Percentiles rank a stretch among this genome's conserved stretches.
These are phyloP conservation scores for Combretum micranthum DNA, from an alignment of 345 rosid genomes.

Conservation along the genomic window DNA sequence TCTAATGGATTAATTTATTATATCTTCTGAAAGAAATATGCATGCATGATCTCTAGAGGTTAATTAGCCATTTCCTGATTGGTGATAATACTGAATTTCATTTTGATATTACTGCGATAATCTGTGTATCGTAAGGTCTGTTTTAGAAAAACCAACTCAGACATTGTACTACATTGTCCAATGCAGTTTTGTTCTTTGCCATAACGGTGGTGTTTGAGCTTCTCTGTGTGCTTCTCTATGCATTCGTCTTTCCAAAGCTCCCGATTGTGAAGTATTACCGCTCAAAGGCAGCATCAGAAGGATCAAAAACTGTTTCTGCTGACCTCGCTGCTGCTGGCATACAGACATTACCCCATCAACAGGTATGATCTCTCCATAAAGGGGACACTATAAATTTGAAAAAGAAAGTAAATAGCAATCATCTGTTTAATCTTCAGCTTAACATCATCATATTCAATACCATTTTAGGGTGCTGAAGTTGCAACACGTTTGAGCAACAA, in stretches of 20 bases:
- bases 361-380: slow-evolving; percentile 11
- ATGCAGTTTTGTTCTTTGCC: slow-evolving; percentile 58
- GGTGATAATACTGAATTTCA: too few species aligned
- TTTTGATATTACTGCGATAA: too few species aligned
- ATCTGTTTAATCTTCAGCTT: background rate
- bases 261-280: slow-evolving; percentile 78
- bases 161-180: background rate
- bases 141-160: background rate
- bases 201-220: slow-evolving; percentile 54
- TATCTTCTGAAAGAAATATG: too few species aligned
- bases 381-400: background rate
- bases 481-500: slow-evolving; percentile 41
- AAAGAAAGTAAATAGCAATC: too few species aligned
- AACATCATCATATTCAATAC: background rate
- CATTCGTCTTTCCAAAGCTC: slow-evolving; percentile 49
- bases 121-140: too few species aligned
- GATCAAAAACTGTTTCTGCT: slow-evolving; percentile 68
- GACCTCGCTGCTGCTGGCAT: slow-evolving; percentile 84
- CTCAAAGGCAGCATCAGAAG: slow-evolving; percentile 79
- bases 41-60: too few species aligned
- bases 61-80: too few species aligned
- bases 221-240: slow-evolving; percentile 58
- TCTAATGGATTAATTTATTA: too few species aligned
- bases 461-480: slow-evolving; percentile 26
- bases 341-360: slow-evolving; percentile 16